Percentiles rank a stretch among this genome's conserved stretches.
Conservation (phyloP, 73 alveolate genomes). For the Tetrahymena elliotti region DNA sequence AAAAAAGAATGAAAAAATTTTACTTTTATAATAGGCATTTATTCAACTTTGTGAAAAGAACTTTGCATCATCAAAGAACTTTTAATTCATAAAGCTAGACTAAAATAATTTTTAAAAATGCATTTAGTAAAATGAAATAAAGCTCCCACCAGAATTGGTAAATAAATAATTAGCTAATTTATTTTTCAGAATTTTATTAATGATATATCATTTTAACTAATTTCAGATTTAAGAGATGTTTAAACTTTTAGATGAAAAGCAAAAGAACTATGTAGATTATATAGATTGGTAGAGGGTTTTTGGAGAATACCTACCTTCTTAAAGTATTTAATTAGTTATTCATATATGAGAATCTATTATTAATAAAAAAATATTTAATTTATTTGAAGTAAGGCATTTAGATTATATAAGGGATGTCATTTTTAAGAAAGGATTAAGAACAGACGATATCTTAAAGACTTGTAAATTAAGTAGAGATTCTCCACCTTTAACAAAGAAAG, state of each 20-base stretch:
- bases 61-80: background rate
- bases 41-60: background rate
- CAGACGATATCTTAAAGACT: conserved; percentile 31
- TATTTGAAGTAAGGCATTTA: conserved; percentile 15
- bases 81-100: background rate
- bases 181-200: background rate
- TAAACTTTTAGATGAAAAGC: background rate
- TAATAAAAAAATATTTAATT: background rate
- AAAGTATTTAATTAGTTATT: background rate
- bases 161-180: background rate
- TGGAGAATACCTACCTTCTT: background rate
- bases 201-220: background rate
- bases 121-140: background rate
- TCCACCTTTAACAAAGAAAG: background rate
- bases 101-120: background rate
- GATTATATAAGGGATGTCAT: conserved; percentile 34
- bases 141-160: background rate
- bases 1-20: background rate
- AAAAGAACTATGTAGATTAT: background rate
- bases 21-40: background rate
- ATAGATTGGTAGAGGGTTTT: background rate
- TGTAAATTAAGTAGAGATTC: conserved; percentile 26
- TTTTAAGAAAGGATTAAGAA: conserved; percentile 14
- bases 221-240: background rate
- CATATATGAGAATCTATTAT: background rate